A percentile compares a stretch with the other conserved stretches of the same genome.
Evolutionary conservation across 192 early-diverging fungal genomes (phyloP).

Genomic region (Kickxella alabastrina): DNA sequence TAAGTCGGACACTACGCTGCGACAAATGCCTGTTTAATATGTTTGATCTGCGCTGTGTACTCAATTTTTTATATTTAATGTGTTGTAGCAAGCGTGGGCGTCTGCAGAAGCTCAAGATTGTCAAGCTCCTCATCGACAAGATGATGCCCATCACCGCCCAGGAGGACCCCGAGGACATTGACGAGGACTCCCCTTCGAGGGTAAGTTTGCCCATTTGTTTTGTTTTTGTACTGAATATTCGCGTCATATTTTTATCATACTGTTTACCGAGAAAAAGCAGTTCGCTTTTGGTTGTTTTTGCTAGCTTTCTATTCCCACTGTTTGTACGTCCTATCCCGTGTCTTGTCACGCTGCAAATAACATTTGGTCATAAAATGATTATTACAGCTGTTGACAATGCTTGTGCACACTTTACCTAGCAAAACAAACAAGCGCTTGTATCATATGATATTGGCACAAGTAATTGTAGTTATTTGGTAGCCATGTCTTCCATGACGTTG

Average conservation of each 20-base stretch:
- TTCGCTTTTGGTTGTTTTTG: too few relatives aligned
- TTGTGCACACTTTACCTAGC: too few relatives aligned
- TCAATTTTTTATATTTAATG: constrained; percentile 1
- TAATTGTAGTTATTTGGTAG: too few relatives aligned
- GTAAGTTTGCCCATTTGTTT: constrained; percentile 33
- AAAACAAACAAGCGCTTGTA: too few relatives aligned
- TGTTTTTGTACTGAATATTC: too few relatives aligned
- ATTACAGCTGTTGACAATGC: too few relatives aligned
- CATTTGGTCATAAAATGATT: too few relatives aligned
- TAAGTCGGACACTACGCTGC: constrained; percentile 39
- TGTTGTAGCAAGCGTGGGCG: constrained; percentile 69
- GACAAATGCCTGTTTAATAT: neutral
- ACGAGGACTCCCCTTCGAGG: constrained; percentile 78
- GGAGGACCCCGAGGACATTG: constrained; percentile 70
- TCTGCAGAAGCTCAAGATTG: constrained; percentile 79
- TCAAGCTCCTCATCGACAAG: constrained; percentile 69
- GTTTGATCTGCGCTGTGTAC: neutral
- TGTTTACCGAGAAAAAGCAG: neutral
- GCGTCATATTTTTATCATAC: neutral
- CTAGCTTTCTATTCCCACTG: too few relatives aligned
- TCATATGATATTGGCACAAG: too few relatives aligned
- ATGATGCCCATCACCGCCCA: constrained; percentile 82
- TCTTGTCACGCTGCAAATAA: too few relatives aligned
- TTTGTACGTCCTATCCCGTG: too few relatives aligned
- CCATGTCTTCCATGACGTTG: too few relatives aligned